Conservation (phyloP, 257 asterid species). For the Salvia splendens region DNA sequence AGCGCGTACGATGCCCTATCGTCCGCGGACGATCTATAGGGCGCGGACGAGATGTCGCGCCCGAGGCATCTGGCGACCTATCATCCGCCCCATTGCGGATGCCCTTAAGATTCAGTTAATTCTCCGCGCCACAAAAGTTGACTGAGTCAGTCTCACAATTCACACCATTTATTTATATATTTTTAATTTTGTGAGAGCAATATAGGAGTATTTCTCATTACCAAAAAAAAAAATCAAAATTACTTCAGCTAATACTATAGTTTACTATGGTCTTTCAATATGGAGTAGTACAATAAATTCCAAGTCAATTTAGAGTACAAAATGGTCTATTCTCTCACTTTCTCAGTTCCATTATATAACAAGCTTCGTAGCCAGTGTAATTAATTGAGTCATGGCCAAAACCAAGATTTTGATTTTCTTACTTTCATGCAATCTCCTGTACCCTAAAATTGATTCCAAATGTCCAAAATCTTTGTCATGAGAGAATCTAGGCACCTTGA, state of each 20-base stretch:
- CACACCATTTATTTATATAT: background rate
- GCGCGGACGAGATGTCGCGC: too few species aligned
- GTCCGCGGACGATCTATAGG: too few species aligned
- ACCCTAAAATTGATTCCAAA: background rate
- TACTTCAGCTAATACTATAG: background rate
- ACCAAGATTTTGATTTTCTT: background rate
- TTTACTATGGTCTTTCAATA: background rate
- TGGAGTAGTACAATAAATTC: background rate
- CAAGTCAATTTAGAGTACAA: background rate
- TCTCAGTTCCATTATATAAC: background rate
- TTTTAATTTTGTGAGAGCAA: too few species aligned
- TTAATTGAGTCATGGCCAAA: background rate
- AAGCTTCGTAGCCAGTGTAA: background rate
- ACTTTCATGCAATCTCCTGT: background rate
- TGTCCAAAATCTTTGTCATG: slow-evolving; percentile 9
- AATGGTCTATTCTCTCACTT: background rate
- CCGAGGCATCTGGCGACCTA: too few species aligned
- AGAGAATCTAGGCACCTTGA: background rate
- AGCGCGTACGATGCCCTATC: too few species aligned
- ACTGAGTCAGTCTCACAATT: background rate
- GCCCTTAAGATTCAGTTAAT: background rate
- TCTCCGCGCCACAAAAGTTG: background rate
- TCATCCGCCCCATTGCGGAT: too few species aligned
- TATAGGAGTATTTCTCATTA: too few species aligned
- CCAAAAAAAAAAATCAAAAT: too few species aligned